Conservation (phyloP, 345 rosid genomes). For the Syzygium grande region DNA sequence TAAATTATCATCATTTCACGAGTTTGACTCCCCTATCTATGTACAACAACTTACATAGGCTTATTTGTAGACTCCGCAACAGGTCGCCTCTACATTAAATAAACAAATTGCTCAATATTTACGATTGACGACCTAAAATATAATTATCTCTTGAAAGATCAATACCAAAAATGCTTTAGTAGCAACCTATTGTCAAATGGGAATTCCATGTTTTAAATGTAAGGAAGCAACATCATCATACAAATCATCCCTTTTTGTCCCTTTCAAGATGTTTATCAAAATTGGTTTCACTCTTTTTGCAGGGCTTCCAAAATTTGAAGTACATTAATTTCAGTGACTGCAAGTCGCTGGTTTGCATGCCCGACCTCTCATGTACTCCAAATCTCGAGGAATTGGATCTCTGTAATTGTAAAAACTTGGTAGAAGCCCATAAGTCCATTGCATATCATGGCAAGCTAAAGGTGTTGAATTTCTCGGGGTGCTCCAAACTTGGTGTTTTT, state of each 20-base stretch:
- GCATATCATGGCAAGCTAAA: background rate
- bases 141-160: too few relatives aligned
- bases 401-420: background rate
- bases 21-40: background rate
- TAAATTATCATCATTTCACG: background rate
- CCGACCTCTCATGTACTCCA: background rate
- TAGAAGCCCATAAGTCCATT: background rate
- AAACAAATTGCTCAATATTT: too few relatives aligned
- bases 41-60: background rate
- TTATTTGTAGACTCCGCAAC: too few relatives aligned
- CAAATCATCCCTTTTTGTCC: too few relatives aligned
- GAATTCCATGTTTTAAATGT: too few relatives aligned
- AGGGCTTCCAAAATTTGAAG: background rate
- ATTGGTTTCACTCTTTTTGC: background rate
- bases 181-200: too few relatives aligned
- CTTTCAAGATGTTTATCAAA: background rate
- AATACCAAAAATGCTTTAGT: too few relatives aligned
- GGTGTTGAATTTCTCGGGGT: accelerated
- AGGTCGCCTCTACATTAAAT: too few relatives aligned
- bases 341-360: background rate
- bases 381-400: background rate
- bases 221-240: too few relatives aligned
- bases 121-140: too few relatives aligned
- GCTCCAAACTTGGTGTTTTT: background rate
- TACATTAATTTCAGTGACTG: background rate